phyloP scores from a whole-genome alignment of 2,329 filamentous ascomycete species.

The Aspergillus ochraceus region DNA sequence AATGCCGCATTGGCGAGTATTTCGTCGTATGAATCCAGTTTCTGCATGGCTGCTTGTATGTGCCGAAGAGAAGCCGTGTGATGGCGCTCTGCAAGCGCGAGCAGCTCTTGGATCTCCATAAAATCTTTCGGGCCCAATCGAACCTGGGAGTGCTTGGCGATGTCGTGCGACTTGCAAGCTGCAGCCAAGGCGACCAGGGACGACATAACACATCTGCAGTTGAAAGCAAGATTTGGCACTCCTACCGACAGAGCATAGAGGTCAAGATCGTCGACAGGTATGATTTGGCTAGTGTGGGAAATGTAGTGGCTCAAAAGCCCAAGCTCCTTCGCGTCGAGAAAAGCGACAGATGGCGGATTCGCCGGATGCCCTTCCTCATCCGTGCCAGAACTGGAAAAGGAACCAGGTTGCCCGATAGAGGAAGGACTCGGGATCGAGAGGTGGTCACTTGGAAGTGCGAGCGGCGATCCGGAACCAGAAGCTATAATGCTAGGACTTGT shows the following conservation, averaged over 20 bases:
- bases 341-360: not conserved
- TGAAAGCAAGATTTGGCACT: conserved; percentile 45
- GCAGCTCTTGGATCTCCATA: conserved; percentile 23
- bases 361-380: not conserved
- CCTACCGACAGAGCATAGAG: conserved; percentile 44
- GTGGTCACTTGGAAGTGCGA: conserved; percentile 6
- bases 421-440: conserved; percentile 9
- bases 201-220: conserved; percentile 42
- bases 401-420: conserved; percentile 1
- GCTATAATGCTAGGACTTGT: not conserved
- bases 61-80: conserved; percentile 41
- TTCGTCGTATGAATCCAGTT: conserved; percentile 33
- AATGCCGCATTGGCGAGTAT: conserved; percentile 43
- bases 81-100: conserved; percentile 36
- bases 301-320: conserved; percentile 45
- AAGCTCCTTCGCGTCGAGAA: conserved; percentile 31
- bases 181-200: conserved; percentile 46
- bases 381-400: not conserved
- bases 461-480: not conserved
- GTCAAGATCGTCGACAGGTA: conserved; percentile 40
- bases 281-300: conserved; percentile 41
- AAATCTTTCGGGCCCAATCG: conserved; percentile 4
- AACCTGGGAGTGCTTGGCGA: conserved; percentile 8
- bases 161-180: conserved; percentile 39
- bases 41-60: conserved; percentile 36